These are phyloP conservation scores for Lepidium didymum DNA, from an alignment of 345 rosid genomes.

Conservation along the genomic window DNA sequence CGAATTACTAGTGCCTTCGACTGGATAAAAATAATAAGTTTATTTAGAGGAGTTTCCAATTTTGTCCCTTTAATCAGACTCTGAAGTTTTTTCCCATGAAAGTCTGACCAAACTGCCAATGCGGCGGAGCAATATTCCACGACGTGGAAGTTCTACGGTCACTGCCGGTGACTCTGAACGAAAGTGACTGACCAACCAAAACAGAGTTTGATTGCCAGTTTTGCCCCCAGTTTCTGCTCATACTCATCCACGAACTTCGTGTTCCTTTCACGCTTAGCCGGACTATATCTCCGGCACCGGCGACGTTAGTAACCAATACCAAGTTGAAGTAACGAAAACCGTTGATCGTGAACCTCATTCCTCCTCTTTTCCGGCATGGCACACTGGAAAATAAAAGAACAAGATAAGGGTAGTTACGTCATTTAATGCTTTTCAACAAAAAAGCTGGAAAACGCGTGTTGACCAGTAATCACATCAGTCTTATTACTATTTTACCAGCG, in stretches of 20 bases:
- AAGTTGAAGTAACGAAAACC: slow-evolving; percentile 67
- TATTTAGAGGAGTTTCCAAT: neutral
- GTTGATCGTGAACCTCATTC: slow-evolving; percentile 57
- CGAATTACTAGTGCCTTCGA: slow-evolving; percentile 20
- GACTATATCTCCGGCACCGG: slow-evolving; percentile 51
- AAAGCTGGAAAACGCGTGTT: slow-evolving; percentile 24
- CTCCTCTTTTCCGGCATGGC: slow-evolving; percentile 58
- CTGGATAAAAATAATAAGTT: slow-evolving; percentile 1
- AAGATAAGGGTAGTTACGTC: neutral
- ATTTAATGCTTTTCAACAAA: neutral
- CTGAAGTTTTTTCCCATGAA: slow-evolving; percentile 65
- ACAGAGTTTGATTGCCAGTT: slow-evolving; percentile 61
- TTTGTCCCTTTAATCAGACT: slow-evolving; percentile 22
- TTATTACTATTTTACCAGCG: neutral
- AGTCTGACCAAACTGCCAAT: slow-evolving; percentile 74
- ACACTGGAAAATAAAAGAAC: slow-evolving; percentile 28
- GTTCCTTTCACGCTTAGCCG: slow-evolving; percentile 47
- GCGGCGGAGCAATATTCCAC: slow-evolving; percentile 60
- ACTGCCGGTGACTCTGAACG: slow-evolving; percentile 54
- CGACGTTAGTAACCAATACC: slow-evolving; percentile 55
- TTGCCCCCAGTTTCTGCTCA: slow-evolving; percentile 71
- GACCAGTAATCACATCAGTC: neutral
- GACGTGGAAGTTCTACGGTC: slow-evolving; percentile 62
- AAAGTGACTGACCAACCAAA: slow-evolving; percentile 51
- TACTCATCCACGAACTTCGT: slow-evolving; percentile 44